Evolutionary conservation across 805 yeast genomes (phyloP).

Genomic region (Yueomyces sp.): DNA sequence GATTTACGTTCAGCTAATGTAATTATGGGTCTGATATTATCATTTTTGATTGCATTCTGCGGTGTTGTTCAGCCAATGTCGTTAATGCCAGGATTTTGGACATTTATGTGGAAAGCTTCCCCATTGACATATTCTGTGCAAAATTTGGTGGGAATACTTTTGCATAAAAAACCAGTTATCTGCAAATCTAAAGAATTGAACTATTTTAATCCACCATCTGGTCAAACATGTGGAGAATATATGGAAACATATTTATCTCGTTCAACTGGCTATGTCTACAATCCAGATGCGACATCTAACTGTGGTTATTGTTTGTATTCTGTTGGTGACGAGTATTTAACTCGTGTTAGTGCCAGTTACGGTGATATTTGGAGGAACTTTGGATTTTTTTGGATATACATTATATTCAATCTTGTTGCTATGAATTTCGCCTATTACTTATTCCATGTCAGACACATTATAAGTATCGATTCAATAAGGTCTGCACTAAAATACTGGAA

Average conservation of each 20-base stretch:
- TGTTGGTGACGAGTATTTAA: constrained; percentile 42
- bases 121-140: constrained; percentile 32
- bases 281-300: constrained; percentile 27
- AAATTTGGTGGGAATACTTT: constrained; percentile 35
- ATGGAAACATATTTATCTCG: constrained; percentile 8
- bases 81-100: constrained; percentile 31
- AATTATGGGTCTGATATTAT: constrained; percentile 9
- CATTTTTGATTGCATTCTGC: constrained; percentile 27
- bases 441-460: constrained; percentile 26
- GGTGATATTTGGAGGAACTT: constrained; percentile 40
- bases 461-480: not conserved
- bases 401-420: constrained; percentile 30
- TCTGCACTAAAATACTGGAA: not conserved
- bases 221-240: constrained; percentile 15
- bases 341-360: constrained; percentile 16
- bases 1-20: constrained; percentile 20
- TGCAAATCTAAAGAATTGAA: constrained; percentile 25
- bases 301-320: constrained; percentile 46
- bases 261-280: constrained; percentile 15
- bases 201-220: constrained; percentile 11
- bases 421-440: constrained; percentile 38
- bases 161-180: constrained; percentile 31
- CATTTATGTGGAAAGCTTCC: constrained; percentile 27
- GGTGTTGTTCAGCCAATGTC: constrained; percentile 27
- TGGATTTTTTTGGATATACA: constrained; percentile 41